phyloP scores from a whole-genome alignment of 1,139 yeast genomes.

The Pneumocystis jirovecii region DNA sequence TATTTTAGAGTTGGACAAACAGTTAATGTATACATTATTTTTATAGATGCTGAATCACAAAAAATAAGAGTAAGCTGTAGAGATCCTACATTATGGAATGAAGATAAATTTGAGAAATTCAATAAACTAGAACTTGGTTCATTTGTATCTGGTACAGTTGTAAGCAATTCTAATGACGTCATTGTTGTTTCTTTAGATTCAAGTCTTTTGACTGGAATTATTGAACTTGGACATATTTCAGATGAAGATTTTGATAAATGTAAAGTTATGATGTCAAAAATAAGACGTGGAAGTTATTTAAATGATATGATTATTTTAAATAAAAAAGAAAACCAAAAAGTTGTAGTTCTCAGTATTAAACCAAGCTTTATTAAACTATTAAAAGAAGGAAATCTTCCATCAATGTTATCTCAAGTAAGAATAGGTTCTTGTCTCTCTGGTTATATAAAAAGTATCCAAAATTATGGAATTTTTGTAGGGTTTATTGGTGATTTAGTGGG shows the following conservation, averaged over 20 bases:
- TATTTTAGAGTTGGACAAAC: slow-evolving; percentile 77
- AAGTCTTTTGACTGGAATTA: slow-evolving; percentile 39
- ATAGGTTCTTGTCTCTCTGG: slow-evolving; percentile 47
- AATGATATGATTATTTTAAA: slow-evolving; percentile 52
- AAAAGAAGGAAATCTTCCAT: slow-evolving; percentile 39
- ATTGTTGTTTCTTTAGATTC: slow-evolving; percentile 43
- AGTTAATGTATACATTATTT: slow-evolving; percentile 50
- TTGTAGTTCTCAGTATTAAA: slow-evolving; percentile 51
- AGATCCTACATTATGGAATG: slow-evolving; percentile 40
- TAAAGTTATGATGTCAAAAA: slow-evolving; percentile 44
- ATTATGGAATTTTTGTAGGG: slow-evolving; percentile 61
- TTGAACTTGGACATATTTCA: slow-evolving; percentile 59
- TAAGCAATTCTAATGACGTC: slow-evolving; percentile 55
- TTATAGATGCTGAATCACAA: slow-evolving; percentile 39
- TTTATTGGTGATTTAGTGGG: slow-evolving; percentile 76
- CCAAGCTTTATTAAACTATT: slow-evolving; percentile 55
- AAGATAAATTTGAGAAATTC: slow-evolving; percentile 21
- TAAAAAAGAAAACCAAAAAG: slow-evolving; percentile 45
- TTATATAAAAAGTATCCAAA: slow-evolving; percentile 61
- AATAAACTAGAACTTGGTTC: slow-evolving; percentile 45
- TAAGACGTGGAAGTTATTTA: slow-evolving; percentile 45
- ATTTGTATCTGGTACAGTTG: slow-evolving; percentile 44
- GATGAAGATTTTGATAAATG: slow-evolving; percentile 60
- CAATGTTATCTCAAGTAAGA: slow-evolving; percentile 42
- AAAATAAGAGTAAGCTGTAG: slow-evolving; percentile 62